phyloP scores from a whole-genome alignment of 2,329 filamentous ascomycete genomes.

The Trichoderma guizhouense region DNA sequence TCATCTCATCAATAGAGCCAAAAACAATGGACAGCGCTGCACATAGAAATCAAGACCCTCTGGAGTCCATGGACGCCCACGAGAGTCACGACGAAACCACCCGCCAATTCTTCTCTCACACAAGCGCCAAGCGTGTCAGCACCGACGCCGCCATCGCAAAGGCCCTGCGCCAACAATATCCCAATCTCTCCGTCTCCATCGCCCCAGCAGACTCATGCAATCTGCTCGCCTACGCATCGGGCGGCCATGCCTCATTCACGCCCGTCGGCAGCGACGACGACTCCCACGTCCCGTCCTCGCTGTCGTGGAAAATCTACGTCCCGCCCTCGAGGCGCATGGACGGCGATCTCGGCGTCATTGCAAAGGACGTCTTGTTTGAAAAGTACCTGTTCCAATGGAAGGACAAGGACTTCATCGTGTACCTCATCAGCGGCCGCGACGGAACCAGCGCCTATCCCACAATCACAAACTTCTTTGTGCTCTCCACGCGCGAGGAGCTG shows the following conservation, averaged over 20 bases:
- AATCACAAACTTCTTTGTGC: slow-evolving; percentile 38
- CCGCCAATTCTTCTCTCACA: slow-evolving; percentile 37
- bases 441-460: slow-evolving; percentile 32
- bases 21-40: background rate
- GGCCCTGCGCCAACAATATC: slow-evolving; percentile 42
- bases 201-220: slow-evolving; percentile 32
- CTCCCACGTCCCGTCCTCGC: slow-evolving; percentile 30
- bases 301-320: slow-evolving; percentile 39
- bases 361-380: slow-evolving; percentile 27
- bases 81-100: slow-evolving; percentile 10
- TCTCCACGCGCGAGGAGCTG: slow-evolving; percentile 31
- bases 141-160: slow-evolving; percentile 42
- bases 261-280: slow-evolving; percentile 29
- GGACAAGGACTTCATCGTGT: slow-evolving; percentile 42
- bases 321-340: slow-evolving; percentile 41
- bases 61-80: background rate
- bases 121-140: slow-evolving; percentile 38
- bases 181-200: slow-evolving; percentile 40
- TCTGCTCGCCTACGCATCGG: slow-evolving; percentile 41
- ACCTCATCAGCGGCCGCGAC: slow-evolving; percentile 42
- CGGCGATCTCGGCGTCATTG: slow-evolving; percentile 36
- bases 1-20: background rate
- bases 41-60: background rate
- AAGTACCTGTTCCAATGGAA: slow-evolving; percentile 44
- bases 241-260: slow-evolving; percentile 37